These are phyloP conservation scores for Kingdonia uniflora DNA, from an alignment of 164 flowering plant genomes.

Conservation along the genomic window DNA sequence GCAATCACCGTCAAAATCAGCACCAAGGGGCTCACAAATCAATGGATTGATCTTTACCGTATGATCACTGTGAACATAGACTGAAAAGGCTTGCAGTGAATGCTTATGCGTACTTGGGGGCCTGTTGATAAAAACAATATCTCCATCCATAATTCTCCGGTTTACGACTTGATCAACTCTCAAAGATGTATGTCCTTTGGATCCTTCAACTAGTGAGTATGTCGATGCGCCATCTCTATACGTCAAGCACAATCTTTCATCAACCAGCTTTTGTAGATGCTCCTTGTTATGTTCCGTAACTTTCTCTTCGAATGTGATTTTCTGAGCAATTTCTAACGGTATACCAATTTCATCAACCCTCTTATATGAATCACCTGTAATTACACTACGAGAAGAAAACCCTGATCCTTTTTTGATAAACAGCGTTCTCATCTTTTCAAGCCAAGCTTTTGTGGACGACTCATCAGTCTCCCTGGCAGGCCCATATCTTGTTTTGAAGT, in stretches of 20 bases:
- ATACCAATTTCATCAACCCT: constrained; percentile 69
- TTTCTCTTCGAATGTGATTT: constrained; percentile 84
- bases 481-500: constrained; percentile 35
- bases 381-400: constrained; percentile 85
- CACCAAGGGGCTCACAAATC: constrained; percentile 82
- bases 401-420: constrained; percentile 91
- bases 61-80: constrained; percentile 75
- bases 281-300: constrained; percentile 53
- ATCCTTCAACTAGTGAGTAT: constrained; percentile 75
- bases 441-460: constrained; percentile 76
- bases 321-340: constrained; percentile 77
- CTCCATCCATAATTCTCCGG: constrained; percentile 86
- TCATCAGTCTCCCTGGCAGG: constrained; percentile 29
- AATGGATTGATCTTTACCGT: constrained; percentile 90
- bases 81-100: constrained; percentile 78
- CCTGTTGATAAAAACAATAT: constrained; percentile 77
- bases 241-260: constrained; percentile 57
- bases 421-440: constrained; percentile 80
- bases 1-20: constrained; percentile 98
- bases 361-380: constrained; percentile 81
- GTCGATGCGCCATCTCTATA: constrained; percentile 59
- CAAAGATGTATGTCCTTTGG: constrained; percentile 64
- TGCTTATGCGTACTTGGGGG: constrained; percentile 98
- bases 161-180: constrained; percentile 72
- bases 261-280: constrained; percentile 63